Conservation (phyloP, 345 rosid genomes). For the Dovyalis caffra region DNA sequence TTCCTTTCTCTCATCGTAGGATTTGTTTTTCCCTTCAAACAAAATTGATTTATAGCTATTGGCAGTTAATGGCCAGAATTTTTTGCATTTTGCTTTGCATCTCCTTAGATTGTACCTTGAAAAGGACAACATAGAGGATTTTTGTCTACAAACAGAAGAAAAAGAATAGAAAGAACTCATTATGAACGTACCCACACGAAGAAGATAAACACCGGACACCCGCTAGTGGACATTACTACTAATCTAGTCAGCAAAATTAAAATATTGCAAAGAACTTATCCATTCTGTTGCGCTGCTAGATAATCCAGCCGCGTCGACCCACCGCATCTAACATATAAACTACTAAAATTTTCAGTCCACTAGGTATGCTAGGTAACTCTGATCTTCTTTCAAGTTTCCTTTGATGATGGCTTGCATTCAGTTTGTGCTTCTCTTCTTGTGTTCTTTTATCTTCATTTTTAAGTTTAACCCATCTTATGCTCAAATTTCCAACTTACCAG, state of each 20-base stretch:
- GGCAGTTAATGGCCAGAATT: no score
- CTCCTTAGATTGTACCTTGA: no score
- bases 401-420: conserved; percentile 37
- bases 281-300: background rate
- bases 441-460: conserved; percentile 8
- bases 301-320: conserved; percentile 2
- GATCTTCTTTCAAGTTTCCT: background rate
- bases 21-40: no score
- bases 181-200: no score
- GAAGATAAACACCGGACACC: no score
- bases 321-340: background rate
- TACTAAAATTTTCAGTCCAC: background rate
- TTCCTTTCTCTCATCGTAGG: no score
- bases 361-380: background rate
- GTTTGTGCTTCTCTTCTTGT: conserved; percentile 15
- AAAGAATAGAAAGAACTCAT: no score
- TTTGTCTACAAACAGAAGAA: no score
- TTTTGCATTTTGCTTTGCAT: no score
- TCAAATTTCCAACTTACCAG: conserved; percentile 17
- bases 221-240: no score
- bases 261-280: conserved; percentile 2
- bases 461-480: conserved; percentile 9
- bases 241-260: conserved; percentile 9
- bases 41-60: no score
- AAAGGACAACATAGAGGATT: no score